Conservation (phyloP, 768 basidiomycete species). For the Hirschioporus abietinus region DNA sequence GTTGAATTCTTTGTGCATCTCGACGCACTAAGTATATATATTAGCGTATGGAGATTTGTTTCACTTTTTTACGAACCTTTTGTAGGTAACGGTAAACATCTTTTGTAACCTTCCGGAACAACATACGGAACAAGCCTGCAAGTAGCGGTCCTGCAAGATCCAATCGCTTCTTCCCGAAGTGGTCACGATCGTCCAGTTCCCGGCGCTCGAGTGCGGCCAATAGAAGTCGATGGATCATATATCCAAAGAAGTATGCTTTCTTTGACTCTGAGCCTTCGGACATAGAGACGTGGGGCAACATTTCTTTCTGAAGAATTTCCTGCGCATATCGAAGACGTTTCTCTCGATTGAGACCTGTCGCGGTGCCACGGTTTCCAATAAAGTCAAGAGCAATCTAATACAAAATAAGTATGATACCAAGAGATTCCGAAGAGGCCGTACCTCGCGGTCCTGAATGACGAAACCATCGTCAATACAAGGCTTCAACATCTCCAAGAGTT, state of each 20-base stretch:
- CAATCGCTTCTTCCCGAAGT: conserved; percentile 97
- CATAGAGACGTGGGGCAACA: conserved; percentile 97
- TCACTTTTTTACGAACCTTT: conserved; percentile 53
- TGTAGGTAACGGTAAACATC: conserved; percentile 97
- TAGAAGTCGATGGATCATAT: conserved; percentile 96
- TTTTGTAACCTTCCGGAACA: conserved; percentile 94
- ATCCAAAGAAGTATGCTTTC: conserved; percentile 99
- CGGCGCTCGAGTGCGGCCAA: conserved; percentile 91
- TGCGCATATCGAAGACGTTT: conserved; percentile 94
- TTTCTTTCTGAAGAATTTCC: conserved; percentile 97
- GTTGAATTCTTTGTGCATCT: conserved; percentile 93
- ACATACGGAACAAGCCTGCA: conserved; percentile 95
- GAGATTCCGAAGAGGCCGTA: conserved; percentile 26
- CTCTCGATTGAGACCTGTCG: conserved; percentile 86
- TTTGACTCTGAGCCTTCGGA: conserved; percentile 93
- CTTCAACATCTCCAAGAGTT: conserved; percentile 97
- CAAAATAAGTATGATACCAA: conserved; percentile 12
- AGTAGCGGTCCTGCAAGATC: conserved; percentile 94
- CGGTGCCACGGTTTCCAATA: conserved; percentile 96
- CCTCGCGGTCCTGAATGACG: conserved; percentile 95
- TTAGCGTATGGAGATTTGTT: conserved; percentile 4
- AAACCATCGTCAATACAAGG: conserved; percentile 98
- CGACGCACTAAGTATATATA: conserved; percentile 69
- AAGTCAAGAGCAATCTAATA: conserved; percentile 79
- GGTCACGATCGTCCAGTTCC: conserved; percentile 98